Evolutionary conservation across 2,329 filamentous ascomycete species (phyloP).

Genomic region (Pyricularia pennisetigena): DNA sequence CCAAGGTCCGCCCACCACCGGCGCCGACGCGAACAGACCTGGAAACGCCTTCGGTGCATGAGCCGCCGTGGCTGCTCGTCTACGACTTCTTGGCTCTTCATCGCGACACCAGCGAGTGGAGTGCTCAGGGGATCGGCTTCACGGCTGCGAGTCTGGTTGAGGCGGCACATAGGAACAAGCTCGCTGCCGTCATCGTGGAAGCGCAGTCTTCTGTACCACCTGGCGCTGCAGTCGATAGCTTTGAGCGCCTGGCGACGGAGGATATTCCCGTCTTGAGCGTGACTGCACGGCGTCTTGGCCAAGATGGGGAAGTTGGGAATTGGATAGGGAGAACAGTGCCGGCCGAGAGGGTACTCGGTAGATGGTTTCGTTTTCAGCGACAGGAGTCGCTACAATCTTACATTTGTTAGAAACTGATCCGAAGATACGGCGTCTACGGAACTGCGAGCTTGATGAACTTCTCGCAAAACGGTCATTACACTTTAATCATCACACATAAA

Average conservation of each 20-base stretch:
- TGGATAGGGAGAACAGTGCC: constrained; percentile 51
- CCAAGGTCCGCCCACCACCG: constrained; percentile 19
- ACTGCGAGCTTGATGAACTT: not conserved
- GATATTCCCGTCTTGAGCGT: constrained; percentile 53
- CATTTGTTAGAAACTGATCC: not conserved
- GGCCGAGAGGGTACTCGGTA: constrained; percentile 44
- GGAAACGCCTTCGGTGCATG: not conserved
- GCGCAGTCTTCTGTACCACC: constrained; percentile 16
- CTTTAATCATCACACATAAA: not conserved
- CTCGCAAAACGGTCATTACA: not conserved
- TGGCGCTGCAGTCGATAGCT: constrained; percentile 12
- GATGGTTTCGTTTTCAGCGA: constrained; percentile 53
- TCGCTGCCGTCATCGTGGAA: constrained; percentile 38
- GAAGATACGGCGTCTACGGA: not conserved
- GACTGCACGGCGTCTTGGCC: constrained; percentile 30
- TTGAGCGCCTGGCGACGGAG: constrained; percentile 20
- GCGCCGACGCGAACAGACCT: constrained; percentile 6
- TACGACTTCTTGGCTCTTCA: constrained; percentile 60
- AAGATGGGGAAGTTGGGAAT: constrained; percentile 33
- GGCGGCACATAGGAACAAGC: constrained; percentile 35
- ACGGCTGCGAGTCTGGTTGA: constrained; percentile 56
- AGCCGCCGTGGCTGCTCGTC: constrained; percentile 41
- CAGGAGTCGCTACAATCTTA: constrained; percentile 7
- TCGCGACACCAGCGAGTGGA: constrained; percentile 61
- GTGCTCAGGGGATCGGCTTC: constrained; percentile 58